Evolutionary conservation across 192 early-diverging fungal genomes (phyloP).

Genomic region (Coemansia sp.): DNA sequence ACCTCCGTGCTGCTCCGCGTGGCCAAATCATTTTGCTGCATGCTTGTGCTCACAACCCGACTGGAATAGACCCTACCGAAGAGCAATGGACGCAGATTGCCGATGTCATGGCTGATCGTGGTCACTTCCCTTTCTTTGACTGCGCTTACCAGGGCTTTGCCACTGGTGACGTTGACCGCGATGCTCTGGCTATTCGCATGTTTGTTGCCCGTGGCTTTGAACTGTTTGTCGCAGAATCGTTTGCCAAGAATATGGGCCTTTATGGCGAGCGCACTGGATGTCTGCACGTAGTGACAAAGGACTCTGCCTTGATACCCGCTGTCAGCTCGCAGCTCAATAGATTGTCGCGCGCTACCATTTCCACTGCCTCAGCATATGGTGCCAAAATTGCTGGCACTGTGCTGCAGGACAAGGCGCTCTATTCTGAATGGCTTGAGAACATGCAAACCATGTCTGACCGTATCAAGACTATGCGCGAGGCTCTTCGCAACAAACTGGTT

Average conservation of each 20-base stretch:
- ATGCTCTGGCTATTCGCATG: slow-evolving; percentile 90
- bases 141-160: slow-evolving; percentile 99
- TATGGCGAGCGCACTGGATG: slow-evolving; percentile 92
- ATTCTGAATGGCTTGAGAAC: slow-evolving; percentile 79
- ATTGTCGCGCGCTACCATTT: slow-evolving; percentile 80
- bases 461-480: slow-evolving; percentile 85
- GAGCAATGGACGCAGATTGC: slow-evolving; percentile 95
- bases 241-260: slow-evolving; percentile 98
- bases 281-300: slow-evolving; percentile 71
- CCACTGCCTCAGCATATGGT: slow-evolving; percentile 89
- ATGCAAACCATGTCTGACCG: slow-evolving; percentile 82
- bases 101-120: slow-evolving; percentile 69
- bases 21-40: slow-evolving; percentile 89
- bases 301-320: slow-evolving; percentile 51
- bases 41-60: slow-evolving; percentile 99
- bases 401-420: slow-evolving; percentile 77
- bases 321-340: slow-evolving; percentile 84
- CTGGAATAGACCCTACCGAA: slow-evolving; percentile 93
- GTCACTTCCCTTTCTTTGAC: slow-evolving; percentile 97
- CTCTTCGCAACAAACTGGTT: slow-evolving; percentile 63
- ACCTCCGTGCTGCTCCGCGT: slow-evolving; percentile 67
- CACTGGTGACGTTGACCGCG: slow-evolving; percentile 84
- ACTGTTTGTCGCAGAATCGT: slow-evolving; percentile 87
- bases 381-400: slow-evolving; percentile 83
- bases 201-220: slow-evolving; percentile 93